Evolutionary conservation across 129 eudicot species (phyloP), one percentile per base, ranked within the genome.

Genomic region (Centaurea solstitialis): DNA sequence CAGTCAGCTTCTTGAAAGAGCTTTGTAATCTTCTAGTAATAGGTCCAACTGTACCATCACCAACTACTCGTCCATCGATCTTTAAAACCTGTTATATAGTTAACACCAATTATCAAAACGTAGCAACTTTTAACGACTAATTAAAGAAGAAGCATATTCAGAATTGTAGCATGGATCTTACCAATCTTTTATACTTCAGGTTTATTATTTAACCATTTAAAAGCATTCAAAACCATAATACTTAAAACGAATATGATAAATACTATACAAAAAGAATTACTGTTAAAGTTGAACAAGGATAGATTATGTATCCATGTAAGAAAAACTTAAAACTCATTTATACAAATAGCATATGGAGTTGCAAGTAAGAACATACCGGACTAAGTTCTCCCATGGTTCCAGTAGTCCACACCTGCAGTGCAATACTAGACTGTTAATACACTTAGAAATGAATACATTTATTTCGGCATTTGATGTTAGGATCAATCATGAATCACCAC

Each of bases 311-410:
- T 33, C 4, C 37, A 33, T 33, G 37, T 33, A 33, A 33, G 37
- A 4, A 33, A 33, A 33, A 33, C 37, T 33, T 33, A 33, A 33
- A 39, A 76, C 57, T 20, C 35, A 76, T 37, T 62, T 24, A 43
- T 39, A 68, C 47, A 68, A 43, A 68, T 17, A 68, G 30, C 30
- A 35, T 13, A 69, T 69, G 73, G 23, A 38, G 37, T 64, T 76
- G 57, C 26, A 18, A 66, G 38, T 65, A 20, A 80, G 72, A 69
- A 90, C 91, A 38, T 93, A 95, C 99, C 78, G 99, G 98, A 83
- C 93, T 93, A 66, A 95, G 94, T 81, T 93, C 98, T 82, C 96
- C 98, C 93, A 93, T 93, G 22, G 98, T 93, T 81, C 96, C 96
- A 4, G 96, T 89, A 17, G 98, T 93, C 92, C 93, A 93, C 5